Evolutionary conservation across 2,329 filamentous ascomycete genomes (phyloP).

Genomic region (Cordyceps fumosorosea): DNA sequence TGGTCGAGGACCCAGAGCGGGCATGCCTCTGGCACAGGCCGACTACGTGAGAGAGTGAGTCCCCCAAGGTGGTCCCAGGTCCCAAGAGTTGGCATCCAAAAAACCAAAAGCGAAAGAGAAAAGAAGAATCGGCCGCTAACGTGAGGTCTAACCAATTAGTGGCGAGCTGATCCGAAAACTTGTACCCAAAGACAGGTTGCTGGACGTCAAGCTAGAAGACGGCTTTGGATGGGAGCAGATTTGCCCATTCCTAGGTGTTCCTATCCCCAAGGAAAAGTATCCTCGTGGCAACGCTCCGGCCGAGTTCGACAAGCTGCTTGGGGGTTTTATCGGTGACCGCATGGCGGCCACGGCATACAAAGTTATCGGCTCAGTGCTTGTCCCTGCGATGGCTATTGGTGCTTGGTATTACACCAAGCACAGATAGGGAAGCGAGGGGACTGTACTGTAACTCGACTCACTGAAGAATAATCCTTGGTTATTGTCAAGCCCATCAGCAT

Average conservation of each 20-base stretch:
- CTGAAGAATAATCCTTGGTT: too few species aligned
- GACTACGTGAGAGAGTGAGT: conserved; percentile 3
- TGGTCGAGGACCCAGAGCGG: background rate
- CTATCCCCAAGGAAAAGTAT: conserved; percentile 24
- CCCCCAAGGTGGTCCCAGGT: background rate
- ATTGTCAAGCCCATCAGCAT: background rate
- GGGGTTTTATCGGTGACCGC: background rate
- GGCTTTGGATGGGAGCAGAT: conserved; percentile 31
- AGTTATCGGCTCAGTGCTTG: background rate
- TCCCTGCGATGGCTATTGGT: conserved; percentile 1
- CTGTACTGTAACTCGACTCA: background rate
- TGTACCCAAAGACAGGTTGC: conserved; percentile 23
- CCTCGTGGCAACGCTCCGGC: conserved; percentile 24
- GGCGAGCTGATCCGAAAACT: conserved; percentile 20
- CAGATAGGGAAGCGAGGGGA: background rate
- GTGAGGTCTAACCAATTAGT: conserved; percentile 13
- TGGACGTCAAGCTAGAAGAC: conserved; percentile 27
- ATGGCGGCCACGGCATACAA: background rate
- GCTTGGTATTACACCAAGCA: conserved; percentile 10
- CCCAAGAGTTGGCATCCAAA: background rate
- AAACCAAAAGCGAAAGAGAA: background rate
- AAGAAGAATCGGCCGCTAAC: background rate
- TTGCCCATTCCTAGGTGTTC: conserved; percentile 25
- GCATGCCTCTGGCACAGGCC: conserved; percentile 2
- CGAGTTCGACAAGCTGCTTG: conserved; percentile 20